Percentiles rank a stretch among this genome's conserved stretches.
These are phyloP conservation scores for Microsporum ferrugineum DNA, from an alignment of 2,329 filamentous ascomycete genomes.

Conservation along the genomic window DNA sequence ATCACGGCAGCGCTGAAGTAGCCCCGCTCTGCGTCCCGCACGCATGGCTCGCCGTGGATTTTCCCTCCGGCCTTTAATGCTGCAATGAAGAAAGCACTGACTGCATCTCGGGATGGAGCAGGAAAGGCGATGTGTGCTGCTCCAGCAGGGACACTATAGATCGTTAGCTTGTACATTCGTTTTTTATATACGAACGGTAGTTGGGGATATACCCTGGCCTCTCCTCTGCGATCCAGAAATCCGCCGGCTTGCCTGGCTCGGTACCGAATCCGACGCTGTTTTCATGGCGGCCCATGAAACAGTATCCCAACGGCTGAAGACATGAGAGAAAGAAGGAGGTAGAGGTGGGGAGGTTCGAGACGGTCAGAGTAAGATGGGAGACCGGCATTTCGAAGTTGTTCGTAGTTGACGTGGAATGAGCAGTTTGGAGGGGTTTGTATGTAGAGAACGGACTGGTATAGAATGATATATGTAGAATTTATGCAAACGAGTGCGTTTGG, in stretches of 20 bases:
- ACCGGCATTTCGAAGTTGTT: slow-evolving; percentile 41
- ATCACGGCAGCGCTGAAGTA: slow-evolving; percentile 54
- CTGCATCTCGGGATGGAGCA: slow-evolving; percentile 52
- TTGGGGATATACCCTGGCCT: slow-evolving; percentile 39
- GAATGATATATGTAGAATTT: neutral
- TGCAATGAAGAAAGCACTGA: slow-evolving; percentile 59
- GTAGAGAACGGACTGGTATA: neutral
- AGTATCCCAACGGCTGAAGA: slow-evolving; percentile 65
- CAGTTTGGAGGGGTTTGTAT: neutral
- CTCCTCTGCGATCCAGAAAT: slow-evolving; percentile 55
- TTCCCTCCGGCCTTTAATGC: slow-evolving; percentile 55
- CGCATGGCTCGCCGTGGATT: slow-evolving; percentile 46
- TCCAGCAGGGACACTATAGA: slow-evolving; percentile 38
- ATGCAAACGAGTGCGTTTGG: neutral
- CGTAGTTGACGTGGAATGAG: neutral
- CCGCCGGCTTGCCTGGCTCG: slow-evolving; percentile 41
- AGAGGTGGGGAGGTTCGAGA: slow-evolving; percentile 66
- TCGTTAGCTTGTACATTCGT: neutral
- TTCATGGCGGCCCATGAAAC: slow-evolving; percentile 53
- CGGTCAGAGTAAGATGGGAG: slow-evolving; percentile 53
- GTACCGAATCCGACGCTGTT: slow-evolving; percentile 52
- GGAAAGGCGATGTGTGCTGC: slow-evolving; percentile 56
- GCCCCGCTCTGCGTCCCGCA: slow-evolving; percentile 43
- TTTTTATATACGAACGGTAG: neutral
- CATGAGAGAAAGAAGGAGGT: slow-evolving; percentile 74